Percentiles rank a stretch among this genome's conserved stretches.
Conservation (phyloP, 2,329 filamentous ascomycete species). For the Monilinia aucupariae region DNA sequence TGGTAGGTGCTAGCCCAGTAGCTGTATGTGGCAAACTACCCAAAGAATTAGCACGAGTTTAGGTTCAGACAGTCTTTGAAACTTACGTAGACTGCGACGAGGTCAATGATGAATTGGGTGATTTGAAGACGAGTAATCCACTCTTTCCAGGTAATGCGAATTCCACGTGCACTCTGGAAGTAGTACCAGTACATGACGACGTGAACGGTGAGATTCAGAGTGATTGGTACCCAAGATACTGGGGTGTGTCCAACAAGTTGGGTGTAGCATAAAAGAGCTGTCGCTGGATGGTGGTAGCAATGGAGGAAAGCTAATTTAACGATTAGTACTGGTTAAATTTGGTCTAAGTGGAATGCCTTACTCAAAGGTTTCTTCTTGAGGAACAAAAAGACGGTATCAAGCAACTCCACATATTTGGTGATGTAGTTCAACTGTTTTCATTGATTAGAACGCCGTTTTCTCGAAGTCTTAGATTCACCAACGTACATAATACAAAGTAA, state of each 20-base stretch:
- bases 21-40: constrained; percentile 98
- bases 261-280: constrained; percentile 94
- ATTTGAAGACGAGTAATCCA: constrained; percentile 98
- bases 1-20: constrained; percentile 95
- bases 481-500: constrained; percentile 93
- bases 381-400: constrained; percentile 95
- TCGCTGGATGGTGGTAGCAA: constrained; percentile 97
- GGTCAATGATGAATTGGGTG: constrained; percentile 92
- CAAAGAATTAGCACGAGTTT: constrained; percentile 48
- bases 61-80: too few relatives aligned
- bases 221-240: constrained; percentile 92
- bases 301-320: constrained; percentile 74
- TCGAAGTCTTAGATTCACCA: background rate
- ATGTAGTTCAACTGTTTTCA: constrained; percentile 79
- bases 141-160: constrained; percentile 99
- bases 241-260: constrained; percentile 89
- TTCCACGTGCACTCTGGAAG: constrained; percentile 94
- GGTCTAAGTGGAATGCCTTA: constrained; percentile 38
- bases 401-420: constrained; percentile 92
- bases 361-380: constrained; percentile 99
- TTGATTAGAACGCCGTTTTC: constrained; percentile 37
- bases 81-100: constrained; percentile 52
- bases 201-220: constrained; percentile 86
- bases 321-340: background rate
- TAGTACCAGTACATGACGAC: constrained; percentile 99